A percentile compares a stretch with the other conserved stretches of the same genome.
These are phyloP conservation scores for Epichloe aotearoae DNA, from an alignment of 2,329 filamentous ascomycete genomes.

Conservation along the genomic window DNA sequence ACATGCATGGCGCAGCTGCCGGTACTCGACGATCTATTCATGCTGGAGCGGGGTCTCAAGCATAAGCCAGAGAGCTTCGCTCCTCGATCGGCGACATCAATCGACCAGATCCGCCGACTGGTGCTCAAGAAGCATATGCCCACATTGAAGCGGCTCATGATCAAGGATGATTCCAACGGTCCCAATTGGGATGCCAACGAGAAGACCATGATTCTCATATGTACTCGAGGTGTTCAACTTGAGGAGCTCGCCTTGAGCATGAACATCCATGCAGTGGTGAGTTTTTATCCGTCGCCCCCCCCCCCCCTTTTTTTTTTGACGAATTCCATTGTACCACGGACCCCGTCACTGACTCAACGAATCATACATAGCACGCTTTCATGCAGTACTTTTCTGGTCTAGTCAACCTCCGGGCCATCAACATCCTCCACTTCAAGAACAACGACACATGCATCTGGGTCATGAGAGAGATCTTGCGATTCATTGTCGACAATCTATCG, in stretches of 20 bases:
- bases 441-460: conserved; percentile 44
- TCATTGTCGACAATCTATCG: conserved; percentile 43
- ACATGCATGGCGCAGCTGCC: conserved; percentile 38
- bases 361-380: conserved; percentile 41
- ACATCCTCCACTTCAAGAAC: conserved; percentile 40
- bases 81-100: conserved; percentile 33
- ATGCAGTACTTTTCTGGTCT: conserved; percentile 39
- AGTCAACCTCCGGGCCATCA: conserved; percentile 37
- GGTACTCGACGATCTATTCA: conserved; percentile 42
- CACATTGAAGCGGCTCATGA: conserved; percentile 42
- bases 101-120: conserved; percentile 44
- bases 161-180: conserved; percentile 40
- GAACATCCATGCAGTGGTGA: conserved; percentile 40
- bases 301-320: no score
- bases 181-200: conserved; percentile 44
- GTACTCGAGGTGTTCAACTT: conserved; percentile 32
- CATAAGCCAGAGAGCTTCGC: conserved; percentile 40
- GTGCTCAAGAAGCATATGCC: conserved; percentile 45
- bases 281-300: conserved; percentile 9
- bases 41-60: conserved; percentile 41
- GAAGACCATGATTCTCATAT: conserved; percentile 40
- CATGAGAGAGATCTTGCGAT: conserved; percentile 42
- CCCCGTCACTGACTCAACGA: not conserved
- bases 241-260: conserved; percentile 44
- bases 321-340: no score